phyloP scores from a whole-genome alignment of 2,329 filamentous ascomycete species.

The Cadophora luteo-olivacea region DNA sequence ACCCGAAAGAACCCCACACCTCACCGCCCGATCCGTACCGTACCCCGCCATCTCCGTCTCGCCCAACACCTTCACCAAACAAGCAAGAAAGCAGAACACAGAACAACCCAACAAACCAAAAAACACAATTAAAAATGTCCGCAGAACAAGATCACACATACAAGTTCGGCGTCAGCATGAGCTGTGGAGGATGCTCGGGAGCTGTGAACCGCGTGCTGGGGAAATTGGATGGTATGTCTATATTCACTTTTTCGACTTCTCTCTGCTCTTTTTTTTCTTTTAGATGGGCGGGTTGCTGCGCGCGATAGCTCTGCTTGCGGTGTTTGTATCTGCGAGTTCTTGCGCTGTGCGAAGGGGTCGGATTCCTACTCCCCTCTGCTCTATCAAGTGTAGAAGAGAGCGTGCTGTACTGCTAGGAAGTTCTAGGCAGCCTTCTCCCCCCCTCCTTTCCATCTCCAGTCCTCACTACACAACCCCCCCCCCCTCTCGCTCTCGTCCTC shows the following conservation, averaged over 20 bases:
- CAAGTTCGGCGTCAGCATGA: slow-evolving; percentile 95
- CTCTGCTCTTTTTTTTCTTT: neutral
- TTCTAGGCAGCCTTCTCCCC: no score
- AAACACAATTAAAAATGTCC: slow-evolving; percentile 27
- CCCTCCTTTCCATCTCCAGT: no score
- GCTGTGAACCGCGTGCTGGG: slow-evolving; percentile 91
- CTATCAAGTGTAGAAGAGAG: no score
- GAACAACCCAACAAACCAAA: neutral
- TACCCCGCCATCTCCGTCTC: no score
- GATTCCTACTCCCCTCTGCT: no score
- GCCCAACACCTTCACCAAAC: neutral
- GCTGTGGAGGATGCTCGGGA: slow-evolving; percentile 94
- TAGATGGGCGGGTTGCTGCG: no score
- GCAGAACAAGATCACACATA: slow-evolving; percentile 79
- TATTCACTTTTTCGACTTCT: slow-evolving; percentile 15
- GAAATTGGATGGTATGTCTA: slow-evolving; percentile 79
- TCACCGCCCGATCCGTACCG: no score
- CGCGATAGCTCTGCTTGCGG: no score
- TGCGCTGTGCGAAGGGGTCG: no score
- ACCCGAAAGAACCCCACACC: no score
- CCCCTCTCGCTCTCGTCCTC: neutral
- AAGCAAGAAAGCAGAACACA: neutral
- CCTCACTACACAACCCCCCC: neutral
- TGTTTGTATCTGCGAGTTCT: no score
- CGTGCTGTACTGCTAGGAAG: no score